Conservation (phyloP, 257 asterid genomes). For the Solanum commersonii region DNA sequence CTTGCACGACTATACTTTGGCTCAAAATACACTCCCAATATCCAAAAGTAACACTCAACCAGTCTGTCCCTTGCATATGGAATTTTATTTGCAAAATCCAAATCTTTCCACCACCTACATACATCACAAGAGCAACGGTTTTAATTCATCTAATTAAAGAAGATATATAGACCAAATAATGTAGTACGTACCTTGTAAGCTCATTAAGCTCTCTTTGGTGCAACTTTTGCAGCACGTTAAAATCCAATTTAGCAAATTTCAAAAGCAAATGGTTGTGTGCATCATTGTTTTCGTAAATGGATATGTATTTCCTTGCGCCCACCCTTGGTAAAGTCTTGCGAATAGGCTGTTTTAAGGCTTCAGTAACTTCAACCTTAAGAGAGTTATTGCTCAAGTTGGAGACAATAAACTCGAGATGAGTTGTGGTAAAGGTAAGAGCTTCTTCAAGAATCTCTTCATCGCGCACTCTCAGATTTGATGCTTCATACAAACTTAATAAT, state of each 20-base stretch:
- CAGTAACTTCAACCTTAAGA: neutral
- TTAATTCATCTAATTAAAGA: neutral
- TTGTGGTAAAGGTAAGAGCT: neutral
- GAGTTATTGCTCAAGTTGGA: neutral
- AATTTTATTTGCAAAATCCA: neutral
- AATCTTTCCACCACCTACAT: neutral
- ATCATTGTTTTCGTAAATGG: neutral
- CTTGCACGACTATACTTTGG: neutral
- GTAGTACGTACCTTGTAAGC: neutral
- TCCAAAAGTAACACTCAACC: constrained; percentile 19
- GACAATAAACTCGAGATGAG: neutral
- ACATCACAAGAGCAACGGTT: neutral
- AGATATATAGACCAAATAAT: neutral
- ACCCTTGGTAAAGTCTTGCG: neutral
- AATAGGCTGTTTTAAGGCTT: neutral
- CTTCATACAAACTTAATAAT: neutral
- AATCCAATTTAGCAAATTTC: neutral
- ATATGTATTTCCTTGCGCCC: neutral
- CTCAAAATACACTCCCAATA: neutral
- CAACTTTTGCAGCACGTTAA: neutral
- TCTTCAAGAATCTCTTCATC: neutral
- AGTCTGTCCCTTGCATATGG: constrained; percentile 24
- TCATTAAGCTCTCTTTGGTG: neutral
- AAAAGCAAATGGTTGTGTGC: neutral
- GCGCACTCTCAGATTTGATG: neutral